Conservation (phyloP, 495 filamentous ascomycete species). For the Penicillium manginii region DNA sequence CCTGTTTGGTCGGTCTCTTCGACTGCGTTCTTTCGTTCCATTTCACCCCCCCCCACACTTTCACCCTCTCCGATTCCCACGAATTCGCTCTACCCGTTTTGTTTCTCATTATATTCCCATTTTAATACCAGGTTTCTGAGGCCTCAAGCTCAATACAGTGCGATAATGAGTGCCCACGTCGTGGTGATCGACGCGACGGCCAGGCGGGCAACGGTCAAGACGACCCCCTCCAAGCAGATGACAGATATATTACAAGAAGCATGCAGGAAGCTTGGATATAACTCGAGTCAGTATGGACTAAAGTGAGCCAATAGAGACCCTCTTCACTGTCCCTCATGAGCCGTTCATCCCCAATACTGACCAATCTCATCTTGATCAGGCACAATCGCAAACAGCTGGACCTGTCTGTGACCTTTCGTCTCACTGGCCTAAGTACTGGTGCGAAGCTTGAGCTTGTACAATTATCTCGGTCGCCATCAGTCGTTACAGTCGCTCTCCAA, state of each 20-base stretch:
- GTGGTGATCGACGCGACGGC: conserved; percentile 81
- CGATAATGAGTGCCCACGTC: conserved; percentile 81
- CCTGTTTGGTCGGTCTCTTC: conserved; percentile 37
- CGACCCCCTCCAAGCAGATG: conserved; percentile 75
- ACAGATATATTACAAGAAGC: conserved; percentile 85
- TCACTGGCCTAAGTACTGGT: conserved; percentile 81
- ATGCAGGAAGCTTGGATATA: conserved; percentile 74
- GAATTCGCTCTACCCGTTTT: not conserved
- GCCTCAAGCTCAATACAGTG: conserved; percentile 1
- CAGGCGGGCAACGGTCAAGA: conserved; percentile 76
- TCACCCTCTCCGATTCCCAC: not conserved
- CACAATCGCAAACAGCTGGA: conserved; percentile 83
- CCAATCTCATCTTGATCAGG: conserved; percentile 43
- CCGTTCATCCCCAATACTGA: conserved; percentile 4
- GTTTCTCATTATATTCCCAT: not conserved
- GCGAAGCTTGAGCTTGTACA: conserved; percentile 93
- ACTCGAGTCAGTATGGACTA: conserved; percentile 73
- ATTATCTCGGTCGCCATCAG: conserved; percentile 76
- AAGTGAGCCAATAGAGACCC: conserved; percentile 59
- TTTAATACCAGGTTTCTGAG: not conserved
- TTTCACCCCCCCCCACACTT: conserved; percentile 17
- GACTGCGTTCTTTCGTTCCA: conserved; percentile 30
- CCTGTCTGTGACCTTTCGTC: conserved; percentile 80
- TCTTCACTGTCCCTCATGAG: not conserved
- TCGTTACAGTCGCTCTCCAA: conserved; percentile 84